Conservation (phyloP, 176 grass and related monocot genomes). For the Chrysopogon serrulatus region DNA sequence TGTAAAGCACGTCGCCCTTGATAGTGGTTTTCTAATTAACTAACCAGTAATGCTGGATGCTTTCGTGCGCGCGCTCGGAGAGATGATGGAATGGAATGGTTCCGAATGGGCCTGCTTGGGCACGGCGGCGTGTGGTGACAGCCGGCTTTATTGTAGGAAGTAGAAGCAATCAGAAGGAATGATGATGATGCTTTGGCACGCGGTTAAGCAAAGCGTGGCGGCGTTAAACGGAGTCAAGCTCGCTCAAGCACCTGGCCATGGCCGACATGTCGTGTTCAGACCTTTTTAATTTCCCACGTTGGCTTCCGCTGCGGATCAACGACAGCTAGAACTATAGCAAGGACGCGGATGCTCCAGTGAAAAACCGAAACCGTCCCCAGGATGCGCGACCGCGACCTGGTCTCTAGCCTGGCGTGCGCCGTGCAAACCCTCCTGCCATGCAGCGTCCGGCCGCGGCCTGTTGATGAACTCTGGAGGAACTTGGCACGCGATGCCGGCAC, state of each 20-base stretch:
- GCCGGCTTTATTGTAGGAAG: neutral
- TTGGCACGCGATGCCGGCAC: too few species aligned
- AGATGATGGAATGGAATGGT: too few species aligned
- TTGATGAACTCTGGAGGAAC: too few species aligned
- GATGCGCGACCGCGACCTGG: too few species aligned
- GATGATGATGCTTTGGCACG: slow-evolving; percentile 2
- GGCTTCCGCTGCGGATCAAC: neutral
- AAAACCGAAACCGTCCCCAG: too few species aligned
- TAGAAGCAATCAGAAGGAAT: neutral
- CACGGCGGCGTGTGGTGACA: neutral
- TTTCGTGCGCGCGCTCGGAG: neutral
- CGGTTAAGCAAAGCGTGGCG: neutral
- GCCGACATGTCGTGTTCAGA: neutral
- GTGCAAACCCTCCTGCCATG: too few species aligned
- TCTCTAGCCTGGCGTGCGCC: too few species aligned
- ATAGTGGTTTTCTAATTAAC: neutral
- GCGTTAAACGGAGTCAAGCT: neutral
- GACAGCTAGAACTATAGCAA: too few species aligned
- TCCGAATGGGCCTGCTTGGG: too few species aligned
- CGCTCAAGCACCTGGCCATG: neutral
- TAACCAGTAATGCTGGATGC: neutral
- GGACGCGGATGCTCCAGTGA: too few species aligned
- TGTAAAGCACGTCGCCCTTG: neutral
- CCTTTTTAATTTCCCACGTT: neutral
- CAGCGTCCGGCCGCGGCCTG: too few species aligned